Conservation (phyloP, 176 grass and related monocot species). For the Puccinellia tenuiflora region DNA sequence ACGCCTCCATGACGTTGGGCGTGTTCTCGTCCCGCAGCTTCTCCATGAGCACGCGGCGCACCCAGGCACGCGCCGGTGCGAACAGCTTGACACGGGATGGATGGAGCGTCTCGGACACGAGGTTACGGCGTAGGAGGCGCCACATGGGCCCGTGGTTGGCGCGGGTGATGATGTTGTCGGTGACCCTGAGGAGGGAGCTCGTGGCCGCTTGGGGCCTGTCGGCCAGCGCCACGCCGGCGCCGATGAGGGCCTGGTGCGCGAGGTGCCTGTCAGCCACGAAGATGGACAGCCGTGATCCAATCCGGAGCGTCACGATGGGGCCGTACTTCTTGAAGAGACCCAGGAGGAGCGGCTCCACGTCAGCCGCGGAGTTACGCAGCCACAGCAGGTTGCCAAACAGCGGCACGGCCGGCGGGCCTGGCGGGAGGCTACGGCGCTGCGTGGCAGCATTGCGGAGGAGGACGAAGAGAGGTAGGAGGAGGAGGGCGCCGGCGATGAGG, state of each 20-base stretch:
- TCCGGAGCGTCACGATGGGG: not conserved
- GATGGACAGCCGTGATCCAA: not conserved
- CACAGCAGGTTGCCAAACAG: no score
- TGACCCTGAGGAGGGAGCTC: not conserved
- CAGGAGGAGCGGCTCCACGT: not conserved
- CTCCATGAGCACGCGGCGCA: not conserved
- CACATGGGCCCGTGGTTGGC: not conserved
- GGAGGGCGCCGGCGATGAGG: no score
- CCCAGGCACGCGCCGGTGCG: not conserved
- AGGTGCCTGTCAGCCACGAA: not conserved
- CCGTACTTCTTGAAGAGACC: not conserved
- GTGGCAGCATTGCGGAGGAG: no score
- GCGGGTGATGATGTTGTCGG: not conserved
- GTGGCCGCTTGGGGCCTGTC: not conserved
- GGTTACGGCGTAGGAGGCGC: not conserved
- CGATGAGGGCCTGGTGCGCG: not conserved
- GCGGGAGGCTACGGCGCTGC: no score
- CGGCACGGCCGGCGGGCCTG: no score
- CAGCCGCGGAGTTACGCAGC: not conserved
- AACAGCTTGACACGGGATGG: not conserved
- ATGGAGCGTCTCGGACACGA: not conserved
- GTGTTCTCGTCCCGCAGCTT: not conserved
- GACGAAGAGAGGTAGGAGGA: no score
- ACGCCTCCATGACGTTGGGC: slow-evolving; percentile 17
- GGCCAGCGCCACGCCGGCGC: not conserved